Base-by-base conservation (phyloP, 164 flowering plant genomes). In the Saururus chinensis region DNA sequence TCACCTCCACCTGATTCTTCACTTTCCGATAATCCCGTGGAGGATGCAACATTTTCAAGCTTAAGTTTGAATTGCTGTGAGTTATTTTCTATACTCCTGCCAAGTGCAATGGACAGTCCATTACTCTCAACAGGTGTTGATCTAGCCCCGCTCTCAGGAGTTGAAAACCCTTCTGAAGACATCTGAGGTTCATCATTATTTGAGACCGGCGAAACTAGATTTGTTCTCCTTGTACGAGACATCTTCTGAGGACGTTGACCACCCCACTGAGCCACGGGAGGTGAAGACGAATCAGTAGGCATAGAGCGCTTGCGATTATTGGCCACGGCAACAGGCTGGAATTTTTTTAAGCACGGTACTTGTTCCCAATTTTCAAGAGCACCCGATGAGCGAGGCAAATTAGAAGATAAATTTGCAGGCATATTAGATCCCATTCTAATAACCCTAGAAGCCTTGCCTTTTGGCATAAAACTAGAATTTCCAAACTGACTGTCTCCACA, bases 201-300 rank as follows among this genome's bases (percentile, higher is more conserved):
- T 67, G 90, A 80, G 52, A 83, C 82, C 26, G 92, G 95, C 62
- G 92, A 76, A 9, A 87, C 80, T 56, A 89, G 71, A 76, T 83
- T 87, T 48, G 92, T 69, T 77, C 98, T 84, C 71, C 95, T 75
- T 3, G 81, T 80, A 25, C 98, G 89, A 41, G 90, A 81, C 1
- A 69, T 88, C 71, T 89, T 89, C 55, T 83, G 92, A 49, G 82
- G 82, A 66, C 96, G 78, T 75, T 89, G 95, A 64, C 92, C 89
- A 75, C 61, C 95, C 96, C 96, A 88, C 63, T 88, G 89, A 60
- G 95, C 77, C 73, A 92, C 79, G 14, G 90, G 83, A 11, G 83
- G 85, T 60, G 95, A 87, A n/a, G 95, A 75, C 52, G 98, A 82
- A 60, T 79, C 88, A 42, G 85, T n/a, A 49, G 92, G 75, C 59